These are phyloP conservation scores for Suillus occidentalis DNA, from an alignment of 768 basidiomycete genomes.

Conservation along the genomic window DNA sequence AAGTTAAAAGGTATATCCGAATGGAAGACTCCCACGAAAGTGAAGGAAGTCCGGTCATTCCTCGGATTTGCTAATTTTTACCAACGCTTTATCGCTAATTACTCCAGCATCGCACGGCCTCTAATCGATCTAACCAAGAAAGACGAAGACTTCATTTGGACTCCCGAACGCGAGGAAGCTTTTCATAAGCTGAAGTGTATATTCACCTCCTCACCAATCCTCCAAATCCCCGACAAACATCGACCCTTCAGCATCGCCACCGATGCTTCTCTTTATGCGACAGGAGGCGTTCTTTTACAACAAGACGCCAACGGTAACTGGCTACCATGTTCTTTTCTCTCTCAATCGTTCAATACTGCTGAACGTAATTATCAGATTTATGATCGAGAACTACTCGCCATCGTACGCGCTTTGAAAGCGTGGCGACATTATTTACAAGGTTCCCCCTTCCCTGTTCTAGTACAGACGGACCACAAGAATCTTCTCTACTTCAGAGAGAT, in stretches of 20 bases:
- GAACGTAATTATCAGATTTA: slow-evolving; percentile 51
- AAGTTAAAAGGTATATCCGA: neutral
- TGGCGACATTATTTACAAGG: slow-evolving; percentile 35
- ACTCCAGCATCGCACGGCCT: slow-evolving; percentile 23
- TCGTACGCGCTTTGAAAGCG: neutral
- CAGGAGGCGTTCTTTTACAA: neutral
- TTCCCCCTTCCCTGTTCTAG: slow-evolving; percentile 26
- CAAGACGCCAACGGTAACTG: neutral
- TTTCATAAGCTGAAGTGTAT: slow-evolving; percentile 31
- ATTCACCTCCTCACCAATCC: slow-evolving; percentile 11
- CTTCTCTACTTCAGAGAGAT: slow-evolving; percentile 1
- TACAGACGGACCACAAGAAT: slow-evolving; percentile 34
- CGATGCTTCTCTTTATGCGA: neutral
- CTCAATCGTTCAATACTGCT: slow-evolving; percentile 9
- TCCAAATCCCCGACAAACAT: slow-evolving; percentile 5
- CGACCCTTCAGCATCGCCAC: slow-evolving; percentile 12
- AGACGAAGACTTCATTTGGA: slow-evolving; percentile 26
- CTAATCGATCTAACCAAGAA: slow-evolving; percentile 31
- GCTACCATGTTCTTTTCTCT: neutral
- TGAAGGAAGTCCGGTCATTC: slow-evolving; percentile 13
- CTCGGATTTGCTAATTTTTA: slow-evolving; percentile 34
- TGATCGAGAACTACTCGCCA: slow-evolving; percentile 22
- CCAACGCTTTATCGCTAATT: slow-evolving; percentile 29
- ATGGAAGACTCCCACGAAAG: neutral
- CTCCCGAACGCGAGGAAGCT: slow-evolving; percentile 13